phyloP scores from a whole-genome alignment of 768 basidiomycete genomes.

The Mrakia gelida region DNA sequence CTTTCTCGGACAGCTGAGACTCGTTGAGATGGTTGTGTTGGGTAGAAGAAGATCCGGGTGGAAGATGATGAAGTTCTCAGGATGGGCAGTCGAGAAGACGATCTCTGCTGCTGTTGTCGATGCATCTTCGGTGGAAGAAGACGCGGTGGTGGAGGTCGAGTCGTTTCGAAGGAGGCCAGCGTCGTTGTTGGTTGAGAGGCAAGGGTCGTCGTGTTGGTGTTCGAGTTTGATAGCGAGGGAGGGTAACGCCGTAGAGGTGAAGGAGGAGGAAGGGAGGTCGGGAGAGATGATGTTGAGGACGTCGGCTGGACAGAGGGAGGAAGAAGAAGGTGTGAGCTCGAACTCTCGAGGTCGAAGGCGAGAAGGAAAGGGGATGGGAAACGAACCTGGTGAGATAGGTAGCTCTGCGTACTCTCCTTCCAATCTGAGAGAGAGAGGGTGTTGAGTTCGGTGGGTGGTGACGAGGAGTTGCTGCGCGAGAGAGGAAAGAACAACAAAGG shows the following conservation, averaged over 20 bases:
- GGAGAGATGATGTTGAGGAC: slow-evolving; percentile 61
- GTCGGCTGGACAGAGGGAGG: slow-evolving; percentile 56
- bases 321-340: background rate
- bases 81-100: slow-evolving; percentile 56
- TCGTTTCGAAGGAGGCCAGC: background rate
- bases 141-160: background rate
- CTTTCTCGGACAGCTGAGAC: slow-evolving; percentile 76
- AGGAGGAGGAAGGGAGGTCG: slow-evolving; percentile 43
- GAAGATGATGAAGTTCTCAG: slow-evolving; percentile 65
- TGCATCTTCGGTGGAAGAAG: background rate
- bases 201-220: background rate
- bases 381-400: slow-evolving; percentile 22
- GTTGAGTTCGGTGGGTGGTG: background rate
- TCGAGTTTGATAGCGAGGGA: background rate
- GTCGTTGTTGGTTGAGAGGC: background rate
- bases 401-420: slow-evolving; percentile 35
- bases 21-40: slow-evolving; percentile 78
- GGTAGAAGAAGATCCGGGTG: slow-evolving; percentile 92
- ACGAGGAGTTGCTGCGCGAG: slow-evolving; percentile 11
- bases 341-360: background rate
- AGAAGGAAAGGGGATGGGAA: background rate
- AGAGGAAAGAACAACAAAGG: background rate
- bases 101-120: slow-evolving; percentile 45
- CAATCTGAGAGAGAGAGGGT: background rate
- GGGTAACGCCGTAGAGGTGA: background rate